Base-by-base conservation (phyloP, 306 rosid genomes). In the Cyamopsis tetragonoloba region DNA sequence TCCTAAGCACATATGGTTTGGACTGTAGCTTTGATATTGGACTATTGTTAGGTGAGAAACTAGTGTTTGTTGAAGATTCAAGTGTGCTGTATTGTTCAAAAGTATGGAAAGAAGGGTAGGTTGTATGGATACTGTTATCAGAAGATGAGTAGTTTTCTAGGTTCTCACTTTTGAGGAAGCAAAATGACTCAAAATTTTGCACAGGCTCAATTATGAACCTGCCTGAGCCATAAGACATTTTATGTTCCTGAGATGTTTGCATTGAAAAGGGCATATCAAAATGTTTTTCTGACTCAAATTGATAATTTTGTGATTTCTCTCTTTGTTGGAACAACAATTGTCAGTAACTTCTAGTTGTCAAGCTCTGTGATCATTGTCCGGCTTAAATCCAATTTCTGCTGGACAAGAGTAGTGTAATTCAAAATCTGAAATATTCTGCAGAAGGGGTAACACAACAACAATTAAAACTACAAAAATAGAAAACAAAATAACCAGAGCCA, bases 1-100 rank as follows among this genome's bases (percentile, higher is more conserved):
- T 51, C 44, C 67, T 68, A 24, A 57, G 28, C 2, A 42, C 66
- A 55, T 62, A 19, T 65, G 91, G 49, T 32, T 77, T 80, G 7
- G 82, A 49, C 54, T 81, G 86, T 41, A 65, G 85, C 60, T 82
- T 89, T 4, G 95, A 86, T 31, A 70, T 50, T 31, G 91, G 88
- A 68, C 88, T 87, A 53, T 81, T 82, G 59, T 77, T 48, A 18
- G 86, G 76, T 50, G 91, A 76, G 72, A 82, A 79, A 68, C 85
- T 26, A 53, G 79, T 84, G 20, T 75, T 72, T 42, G 67, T 79
- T 3, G 84, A 83, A 44, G 91, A 83, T 31, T 89, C 97, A 37
- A 78, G 81, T 65, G 83, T 80, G 83, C 68, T 73, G 60, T 78
- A 80, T 55, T 43, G 89, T 1, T 72, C 83, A 11, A 55, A 48